A percentile compares a stretch with the other conserved stretches of the same genome.
These are phyloP conservation scores for Sporisorium exsertum DNA, from an alignment of 1,284 basidiomycete species.

Conservation along the genomic window DNA sequence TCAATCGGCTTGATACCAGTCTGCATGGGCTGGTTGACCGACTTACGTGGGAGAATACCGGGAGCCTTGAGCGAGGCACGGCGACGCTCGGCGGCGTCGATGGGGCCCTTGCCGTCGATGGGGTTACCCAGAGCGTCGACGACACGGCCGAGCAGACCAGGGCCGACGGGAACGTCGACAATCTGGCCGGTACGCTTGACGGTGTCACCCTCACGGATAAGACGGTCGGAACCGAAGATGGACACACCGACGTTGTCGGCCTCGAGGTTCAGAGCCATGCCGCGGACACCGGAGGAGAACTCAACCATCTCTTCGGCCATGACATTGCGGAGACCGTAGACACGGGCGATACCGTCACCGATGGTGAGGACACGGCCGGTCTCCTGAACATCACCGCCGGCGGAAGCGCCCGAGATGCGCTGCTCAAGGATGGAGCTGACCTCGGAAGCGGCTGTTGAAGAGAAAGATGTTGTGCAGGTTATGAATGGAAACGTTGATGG, in stretches of 20 bases:
- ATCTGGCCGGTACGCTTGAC: constrained; percentile 99
- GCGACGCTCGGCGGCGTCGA: constrained; percentile 89
- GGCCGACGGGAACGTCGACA: constrained; percentile 98
- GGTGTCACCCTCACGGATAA: constrained; percentile 99
- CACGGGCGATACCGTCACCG: constrained; percentile 99
- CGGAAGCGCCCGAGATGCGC: constrained; percentile 91
- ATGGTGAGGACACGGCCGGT: constrained; percentile 98
- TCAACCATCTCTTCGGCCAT: constrained; percentile 99
- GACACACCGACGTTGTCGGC: constrained; percentile 99
- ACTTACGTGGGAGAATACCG: constrained; percentile 97
- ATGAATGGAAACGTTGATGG: neutral
- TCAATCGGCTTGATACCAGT: constrained; percentile 99
- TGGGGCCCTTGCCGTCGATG: constrained; percentile 98
- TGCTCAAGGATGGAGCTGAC: constrained; percentile 98
- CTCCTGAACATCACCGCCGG: constrained; percentile 95
- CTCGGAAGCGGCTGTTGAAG: constrained; percentile 87
- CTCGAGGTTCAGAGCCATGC: constrained; percentile 99
- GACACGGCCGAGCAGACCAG: constrained; percentile 94
- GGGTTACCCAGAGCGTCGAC: constrained; percentile 99
- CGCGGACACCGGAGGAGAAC: constrained; percentile 93
- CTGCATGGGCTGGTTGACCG: constrained; percentile 99
- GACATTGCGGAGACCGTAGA: constrained; percentile 86
- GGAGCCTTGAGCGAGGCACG: constrained; percentile 98
- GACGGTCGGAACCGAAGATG: constrained; percentile 99
- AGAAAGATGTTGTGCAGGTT: neutral